Evolutionary conservation across 2,329 filamentous ascomycete genomes (phyloP).

Genomic region (Microdochium paspali): DNA sequence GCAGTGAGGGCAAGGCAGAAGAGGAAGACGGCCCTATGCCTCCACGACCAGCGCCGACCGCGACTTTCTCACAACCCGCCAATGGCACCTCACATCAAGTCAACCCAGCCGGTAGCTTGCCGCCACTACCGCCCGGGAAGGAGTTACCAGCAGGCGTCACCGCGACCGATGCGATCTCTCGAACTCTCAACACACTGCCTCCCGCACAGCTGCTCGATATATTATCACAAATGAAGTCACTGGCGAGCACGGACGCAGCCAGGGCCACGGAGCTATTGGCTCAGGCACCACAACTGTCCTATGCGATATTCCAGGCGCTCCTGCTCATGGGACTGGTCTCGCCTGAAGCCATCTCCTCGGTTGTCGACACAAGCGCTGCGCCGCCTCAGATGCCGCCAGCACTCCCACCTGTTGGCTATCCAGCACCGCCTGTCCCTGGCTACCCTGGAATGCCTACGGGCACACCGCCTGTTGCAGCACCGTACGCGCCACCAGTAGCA

Average conservation of each 20-base stretch:
- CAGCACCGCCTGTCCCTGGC: constrained; percentile 20
- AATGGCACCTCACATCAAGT: constrained; percentile 22
- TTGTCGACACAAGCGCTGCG: constrained; percentile 53
- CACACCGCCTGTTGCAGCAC: constrained; percentile 36
- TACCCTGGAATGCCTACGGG: constrained; percentile 30
- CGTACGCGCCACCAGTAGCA: constrained; percentile 36
- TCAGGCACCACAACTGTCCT: constrained; percentile 85
- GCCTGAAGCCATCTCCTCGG: constrained; percentile 68
- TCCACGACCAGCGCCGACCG: constrained; percentile 4
- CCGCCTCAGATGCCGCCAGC: constrained; percentile 32
- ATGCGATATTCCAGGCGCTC: constrained; percentile 90
- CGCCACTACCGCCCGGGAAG: constrained; percentile 74
- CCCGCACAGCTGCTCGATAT: constrained; percentile 88
- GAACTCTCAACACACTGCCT: constrained; percentile 78
- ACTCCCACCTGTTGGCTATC: constrained; percentile 24
- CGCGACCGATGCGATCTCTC: constrained; percentile 84
- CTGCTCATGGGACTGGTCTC: constrained; percentile 90
- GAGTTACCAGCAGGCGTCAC: constrained; percentile 76
- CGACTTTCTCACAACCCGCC: constrained; percentile 7
- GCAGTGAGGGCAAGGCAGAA: constrained; percentile 74
- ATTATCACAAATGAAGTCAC: constrained; percentile 84
- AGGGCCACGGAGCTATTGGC: constrained; percentile 80
- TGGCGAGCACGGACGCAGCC: constrained; percentile 72
- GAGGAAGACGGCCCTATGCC: constrained; percentile 38
- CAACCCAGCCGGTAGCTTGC: constrained; percentile 42